phyloP scores from a whole-genome alignment of 1,284 basidiomycete species.

The Psilocybe mexicana region DNA sequence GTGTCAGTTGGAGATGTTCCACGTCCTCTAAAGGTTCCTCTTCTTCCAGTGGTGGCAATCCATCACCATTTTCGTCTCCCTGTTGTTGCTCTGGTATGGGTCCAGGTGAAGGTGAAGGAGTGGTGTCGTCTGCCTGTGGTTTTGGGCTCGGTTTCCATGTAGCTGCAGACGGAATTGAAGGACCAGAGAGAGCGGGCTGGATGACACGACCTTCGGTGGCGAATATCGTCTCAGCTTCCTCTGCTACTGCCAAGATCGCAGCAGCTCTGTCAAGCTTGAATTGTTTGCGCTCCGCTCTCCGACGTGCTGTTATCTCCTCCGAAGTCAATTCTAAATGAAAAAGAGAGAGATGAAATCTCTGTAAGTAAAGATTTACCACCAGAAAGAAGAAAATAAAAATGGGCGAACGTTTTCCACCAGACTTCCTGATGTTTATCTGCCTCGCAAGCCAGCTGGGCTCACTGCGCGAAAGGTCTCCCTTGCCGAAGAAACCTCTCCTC shows the following conservation, averaged over 20 bases:
- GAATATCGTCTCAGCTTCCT: conserved; percentile 75
- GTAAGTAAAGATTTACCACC: conserved; percentile 1
- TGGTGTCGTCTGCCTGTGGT: conserved; percentile 32
- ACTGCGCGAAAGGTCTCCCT: conserved; percentile 90
- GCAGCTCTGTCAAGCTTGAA: conserved; percentile 90
- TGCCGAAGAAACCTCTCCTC: conserved; percentile 94
- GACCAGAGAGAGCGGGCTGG: conserved; percentile 52
- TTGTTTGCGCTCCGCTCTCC: conserved; percentile 82
- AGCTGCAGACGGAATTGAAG: conserved; percentile 71
- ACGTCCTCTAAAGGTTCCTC: conserved; percentile 64
- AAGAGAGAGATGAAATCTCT: not conserved
- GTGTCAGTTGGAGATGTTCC: conserved; percentile 91
- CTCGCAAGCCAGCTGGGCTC: conserved; percentile 92
- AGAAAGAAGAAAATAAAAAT: conserved; percentile 8
- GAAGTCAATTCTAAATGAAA: conserved; percentile 62
- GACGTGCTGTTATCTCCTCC: conserved; percentile 85
- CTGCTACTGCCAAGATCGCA: conserved; percentile 71
- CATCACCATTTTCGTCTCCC: conserved; percentile 28
- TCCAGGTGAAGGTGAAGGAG: conserved; percentile 27
- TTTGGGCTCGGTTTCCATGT: conserved; percentile 63
- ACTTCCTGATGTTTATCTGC: conserved; percentile 65
- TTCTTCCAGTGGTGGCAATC: conserved; percentile 29
- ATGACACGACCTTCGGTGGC: conserved; percentile 64
- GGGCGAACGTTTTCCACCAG: conserved; percentile 56
- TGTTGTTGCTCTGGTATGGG: conserved; percentile 17